These are phyloP conservation scores for Spergularia marina DNA, from an alignment of 148 eudicot genomes.

Conservation along the genomic window DNA sequence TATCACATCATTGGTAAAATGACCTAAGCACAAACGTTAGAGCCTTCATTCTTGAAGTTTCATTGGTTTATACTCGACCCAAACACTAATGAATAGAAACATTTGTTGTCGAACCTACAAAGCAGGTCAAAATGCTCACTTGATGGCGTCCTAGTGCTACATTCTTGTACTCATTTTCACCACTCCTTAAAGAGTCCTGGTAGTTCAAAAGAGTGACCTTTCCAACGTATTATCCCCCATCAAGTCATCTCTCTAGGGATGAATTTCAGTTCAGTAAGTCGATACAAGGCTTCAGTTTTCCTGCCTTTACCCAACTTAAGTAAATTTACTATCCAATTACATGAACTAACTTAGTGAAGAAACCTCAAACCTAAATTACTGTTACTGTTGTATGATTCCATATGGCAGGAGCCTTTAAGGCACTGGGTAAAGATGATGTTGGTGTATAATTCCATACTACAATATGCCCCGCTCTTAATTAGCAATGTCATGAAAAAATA, in stretches of 20 bases:
- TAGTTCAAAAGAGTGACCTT: neutral
- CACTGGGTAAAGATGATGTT: no score
- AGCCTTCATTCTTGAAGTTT: no score
- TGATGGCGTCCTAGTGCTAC: no score
- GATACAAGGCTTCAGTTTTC: neutral
- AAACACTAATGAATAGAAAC: no score
- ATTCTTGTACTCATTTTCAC: neutral
- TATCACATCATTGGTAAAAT: no score
- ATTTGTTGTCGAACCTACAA: no score
- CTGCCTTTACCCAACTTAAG: neutral
- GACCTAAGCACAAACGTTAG: no score
- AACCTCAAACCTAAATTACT: neutral
- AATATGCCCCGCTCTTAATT: neutral
- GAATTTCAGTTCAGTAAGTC: neutral
- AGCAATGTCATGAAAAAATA: neutral
- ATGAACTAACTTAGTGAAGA: neutral
- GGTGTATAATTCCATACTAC: neutral
- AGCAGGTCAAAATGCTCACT: no score
- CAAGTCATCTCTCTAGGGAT: neutral
- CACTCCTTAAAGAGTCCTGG: neutral
- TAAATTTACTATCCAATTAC: constrained; percentile 4
- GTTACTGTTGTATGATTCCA: neutral
- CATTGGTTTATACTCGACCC: no score
- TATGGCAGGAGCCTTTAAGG: no score
- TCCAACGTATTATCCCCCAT: neutral